These are phyloP conservation scores for Eustoma russellianum DNA, from an alignment of 257 asterid species.

Conservation along the genomic window DNA sequence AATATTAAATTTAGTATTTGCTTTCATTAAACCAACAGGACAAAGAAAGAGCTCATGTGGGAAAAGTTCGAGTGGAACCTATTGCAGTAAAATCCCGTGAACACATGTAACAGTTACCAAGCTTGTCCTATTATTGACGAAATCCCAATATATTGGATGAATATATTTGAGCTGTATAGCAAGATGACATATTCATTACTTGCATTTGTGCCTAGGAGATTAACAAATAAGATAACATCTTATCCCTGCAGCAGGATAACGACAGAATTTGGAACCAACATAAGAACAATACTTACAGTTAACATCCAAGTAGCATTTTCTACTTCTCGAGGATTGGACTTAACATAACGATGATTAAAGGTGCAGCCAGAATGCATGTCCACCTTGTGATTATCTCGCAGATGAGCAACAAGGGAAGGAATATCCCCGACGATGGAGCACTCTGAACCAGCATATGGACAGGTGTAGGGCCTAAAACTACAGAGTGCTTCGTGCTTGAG, in stretches of 20 bases:
- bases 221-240: too few relatives aligned
- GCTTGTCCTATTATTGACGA: too few relatives aligned
- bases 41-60: too few relatives aligned
- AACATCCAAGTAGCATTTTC: slow-evolving; percentile 97
- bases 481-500: slow-evolving; percentile 75
- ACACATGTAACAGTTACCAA: too few relatives aligned
- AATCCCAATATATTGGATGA: too few relatives aligned
- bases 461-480: slow-evolving; percentile 77
- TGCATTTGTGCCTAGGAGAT: too few relatives aligned
- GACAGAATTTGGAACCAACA: background rate
- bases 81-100: too few relatives aligned
- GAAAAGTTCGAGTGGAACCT: too few relatives aligned
- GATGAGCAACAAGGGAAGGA: slow-evolving; percentile 61
- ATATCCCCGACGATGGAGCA: slow-evolving; percentile 75
- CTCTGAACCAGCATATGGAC: slow-evolving; percentile 91
- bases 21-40: too few relatives aligned
- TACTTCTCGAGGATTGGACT: slow-evolving; percentile 88
- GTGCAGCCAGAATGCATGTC: slow-evolving; percentile 94
- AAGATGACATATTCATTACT: background rate
- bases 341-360: slow-evolving; percentile 85
- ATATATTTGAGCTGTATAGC: background rate
- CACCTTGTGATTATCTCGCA: slow-evolving; percentile 83
- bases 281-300: slow-evolving; percentile 47
- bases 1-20: too few relatives aligned
- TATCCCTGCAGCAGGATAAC: too few relatives aligned